Percentiles rank a stretch among this genome's conserved stretches.
These are phyloP conservation scores for Fistulifera pelliculosa DNA, from an alignment of 108 stramenopile species.

Conservation along the genomic window DNA sequence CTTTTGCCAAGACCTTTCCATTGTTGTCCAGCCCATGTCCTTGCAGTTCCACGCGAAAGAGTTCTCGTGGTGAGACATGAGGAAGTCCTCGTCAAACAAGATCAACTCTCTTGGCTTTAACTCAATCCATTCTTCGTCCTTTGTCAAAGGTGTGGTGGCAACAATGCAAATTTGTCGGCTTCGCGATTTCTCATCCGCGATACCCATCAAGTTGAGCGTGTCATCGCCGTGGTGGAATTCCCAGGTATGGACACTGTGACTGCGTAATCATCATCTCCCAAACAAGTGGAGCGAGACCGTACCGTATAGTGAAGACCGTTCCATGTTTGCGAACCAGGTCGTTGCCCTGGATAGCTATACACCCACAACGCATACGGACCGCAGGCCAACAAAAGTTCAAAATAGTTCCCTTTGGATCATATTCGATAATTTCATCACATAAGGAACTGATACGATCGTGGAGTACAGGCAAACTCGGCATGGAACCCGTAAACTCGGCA, in stretches of 20 bases:
- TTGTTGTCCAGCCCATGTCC: constrained; percentile 38
- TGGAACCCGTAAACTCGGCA: constrained; percentile 37
- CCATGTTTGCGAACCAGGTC: constrained; percentile 67
- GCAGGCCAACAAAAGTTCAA: constrained; percentile 73
- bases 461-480: constrained; percentile 63
- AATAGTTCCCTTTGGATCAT: constrained; percentile 49
- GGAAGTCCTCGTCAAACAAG: constrained; percentile 65
- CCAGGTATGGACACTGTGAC: constrained; percentile 7
- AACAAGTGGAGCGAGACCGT: constrained; percentile 45
- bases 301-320: constrained; percentile 80
- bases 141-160: constrained; percentile 72
- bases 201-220: no score
- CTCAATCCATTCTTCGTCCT: constrained; percentile 64
- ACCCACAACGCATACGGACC: constrained; percentile 56
- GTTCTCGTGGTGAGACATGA: constrained; percentile 27
- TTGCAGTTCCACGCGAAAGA: constrained; percentile 37
- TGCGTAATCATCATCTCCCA: constrained; percentile 44
- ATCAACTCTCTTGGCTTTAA: constrained; percentile 54
- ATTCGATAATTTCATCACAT: constrained; percentile 46
- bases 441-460: constrained; percentile 42
- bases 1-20: constrained; percentile 13
- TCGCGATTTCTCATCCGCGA: constrained; percentile 20
- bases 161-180: constrained; percentile 69
- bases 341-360: constrained; percentile 65
- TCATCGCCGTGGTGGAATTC: not conserved